A percentile compares a stretch with the other conserved stretches of the same genome.
phyloP scores from a whole-genome alignment of 768 basidiomycete genomes.

The Hortiboletus campestris region DNA sequence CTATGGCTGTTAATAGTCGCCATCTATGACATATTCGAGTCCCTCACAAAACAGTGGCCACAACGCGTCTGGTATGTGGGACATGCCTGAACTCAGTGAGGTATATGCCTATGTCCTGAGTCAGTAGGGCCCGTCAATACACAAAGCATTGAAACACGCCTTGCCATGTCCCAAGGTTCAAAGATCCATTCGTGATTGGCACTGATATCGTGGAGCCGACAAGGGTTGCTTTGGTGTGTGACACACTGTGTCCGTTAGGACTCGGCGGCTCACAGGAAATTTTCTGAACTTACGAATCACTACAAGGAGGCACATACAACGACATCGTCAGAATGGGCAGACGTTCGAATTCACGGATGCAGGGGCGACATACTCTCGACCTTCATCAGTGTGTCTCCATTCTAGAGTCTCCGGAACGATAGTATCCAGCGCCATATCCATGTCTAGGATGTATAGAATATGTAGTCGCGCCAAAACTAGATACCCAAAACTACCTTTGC shows the following conservation, averaged over 20 bases:
- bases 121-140: constrained; percentile 2
- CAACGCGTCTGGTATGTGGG: constrained; percentile 64
- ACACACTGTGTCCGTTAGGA: constrained; percentile 51
- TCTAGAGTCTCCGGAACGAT: constrained; percentile 81
- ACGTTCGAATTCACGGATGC: not conserved
- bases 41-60: constrained; percentile 78
- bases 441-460: constrained; percentile 54
- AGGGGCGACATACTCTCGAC: constrained; percentile 63
- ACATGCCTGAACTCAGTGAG: constrained; percentile 79
- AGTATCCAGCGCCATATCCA: constrained; percentile 91
- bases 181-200: constrained; percentile 74
- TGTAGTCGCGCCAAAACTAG: constrained; percentile 29
- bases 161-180: constrained; percentile 94
- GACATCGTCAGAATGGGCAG: constrained; percentile 4
- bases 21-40: not conserved
- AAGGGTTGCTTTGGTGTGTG: constrained; percentile 87
- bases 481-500: constrained; percentile 37
- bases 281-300: constrained; percentile 64
- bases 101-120: constrained; percentile 61
- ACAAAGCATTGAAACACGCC: constrained; percentile 41
- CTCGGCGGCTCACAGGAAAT: not conserved
- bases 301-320: constrained; percentile 27
- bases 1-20: constrained; percentile 6
- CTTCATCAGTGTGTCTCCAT: constrained; percentile 91
- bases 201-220: constrained; percentile 80